These are phyloP conservation scores for Pseudonitzschia delicatissima DNA, from an alignment of 108 stramenopile genomes.

Conservation along the genomic window DNA sequence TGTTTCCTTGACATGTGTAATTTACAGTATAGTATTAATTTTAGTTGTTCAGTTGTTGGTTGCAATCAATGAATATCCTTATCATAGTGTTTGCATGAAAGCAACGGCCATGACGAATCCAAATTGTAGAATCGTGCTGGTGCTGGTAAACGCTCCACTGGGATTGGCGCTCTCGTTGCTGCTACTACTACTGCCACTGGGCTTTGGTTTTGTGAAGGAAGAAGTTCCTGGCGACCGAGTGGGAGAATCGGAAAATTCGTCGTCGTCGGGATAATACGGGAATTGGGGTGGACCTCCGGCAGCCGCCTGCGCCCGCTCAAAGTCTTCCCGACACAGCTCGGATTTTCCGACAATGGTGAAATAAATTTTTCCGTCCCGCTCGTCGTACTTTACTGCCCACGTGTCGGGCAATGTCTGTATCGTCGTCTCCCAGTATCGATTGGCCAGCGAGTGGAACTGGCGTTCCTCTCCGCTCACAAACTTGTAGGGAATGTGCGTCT, in stretches of 20 bases:
- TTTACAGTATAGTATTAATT: no score
- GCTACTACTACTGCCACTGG: neutral
- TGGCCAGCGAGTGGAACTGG: conserved; percentile 15
- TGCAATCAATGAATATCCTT: no score
- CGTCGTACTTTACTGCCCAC: conserved; percentile 23
- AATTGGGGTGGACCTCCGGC: conserved; percentile 34
- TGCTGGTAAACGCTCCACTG: no score
- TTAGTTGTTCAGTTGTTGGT: no score
- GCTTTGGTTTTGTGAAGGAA: no score
- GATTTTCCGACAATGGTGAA: conserved; percentile 31
- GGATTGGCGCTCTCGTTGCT: no score
- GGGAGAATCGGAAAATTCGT: neutral
- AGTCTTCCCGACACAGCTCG: conserved; percentile 27
- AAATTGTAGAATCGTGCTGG: no score
- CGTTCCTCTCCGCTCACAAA: conserved; percentile 4
- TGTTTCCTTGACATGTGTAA: no score
- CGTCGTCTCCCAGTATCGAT: conserved; percentile 24
- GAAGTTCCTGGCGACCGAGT: no score
- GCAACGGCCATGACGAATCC: no score
- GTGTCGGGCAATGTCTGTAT: conserved; percentile 31
- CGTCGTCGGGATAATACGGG: conserved; percentile 24
- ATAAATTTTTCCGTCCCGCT: conserved; percentile 19
- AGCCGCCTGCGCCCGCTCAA: conserved; percentile 24
- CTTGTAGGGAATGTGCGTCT: conserved; percentile 25
- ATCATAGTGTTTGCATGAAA: no score